A percentile compares a stretch with the other conserved stretches of the same genome.
These are phyloP conservation scores for Yamadazyma diddensiae DNA, from an alignment of 1,139 yeast species.

Conservation along the genomic window DNA sequence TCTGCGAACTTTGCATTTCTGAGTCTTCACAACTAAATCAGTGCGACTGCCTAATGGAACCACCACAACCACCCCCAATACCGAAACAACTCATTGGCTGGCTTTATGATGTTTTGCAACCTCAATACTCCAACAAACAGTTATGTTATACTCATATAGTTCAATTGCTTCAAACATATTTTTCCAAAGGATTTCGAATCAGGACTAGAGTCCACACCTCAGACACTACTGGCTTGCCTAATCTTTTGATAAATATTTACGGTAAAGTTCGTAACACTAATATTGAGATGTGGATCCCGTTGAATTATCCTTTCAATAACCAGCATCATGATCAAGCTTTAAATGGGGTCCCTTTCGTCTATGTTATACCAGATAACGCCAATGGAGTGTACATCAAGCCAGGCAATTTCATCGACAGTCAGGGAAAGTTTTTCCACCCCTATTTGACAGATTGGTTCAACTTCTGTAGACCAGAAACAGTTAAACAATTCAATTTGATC, in stretches of 20 bases:
- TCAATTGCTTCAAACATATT: constrained; percentile 48
- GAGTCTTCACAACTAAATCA: too few relatives aligned
- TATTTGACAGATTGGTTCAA: constrained; percentile 57
- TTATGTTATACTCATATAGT: constrained; percentile 61
- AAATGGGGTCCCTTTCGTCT: constrained; percentile 57
- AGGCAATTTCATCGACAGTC: constrained; percentile 68
- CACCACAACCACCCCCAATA: too few relatives aligned
- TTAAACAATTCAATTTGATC: constrained; percentile 31
- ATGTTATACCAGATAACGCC: constrained; percentile 48
- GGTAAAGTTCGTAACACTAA: constrained; percentile 45
- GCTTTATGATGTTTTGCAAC: constrained; percentile 43
- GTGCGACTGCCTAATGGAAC: too few relatives aligned
- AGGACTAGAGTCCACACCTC: constrained; percentile 70
- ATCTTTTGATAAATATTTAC: constrained; percentile 58
- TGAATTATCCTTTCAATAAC: constrained; percentile 52
- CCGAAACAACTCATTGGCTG: constrained; percentile 39
- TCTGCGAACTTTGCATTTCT: too few relatives aligned
- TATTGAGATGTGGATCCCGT: constrained; percentile 76
- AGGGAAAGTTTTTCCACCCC: constrained; percentile 74
- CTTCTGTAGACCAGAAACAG: constrained; percentile 14
- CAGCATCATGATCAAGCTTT: constrained; percentile 10
- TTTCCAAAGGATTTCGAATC: constrained; percentile 44
- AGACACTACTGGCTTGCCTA: constrained; percentile 51
- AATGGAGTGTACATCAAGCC: constrained; percentile 46
- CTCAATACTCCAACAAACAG: constrained; percentile 53